Evolutionary conservation across 345 rosid species (phyloP).

Genomic region (Conringia planisiliqua): DNA sequence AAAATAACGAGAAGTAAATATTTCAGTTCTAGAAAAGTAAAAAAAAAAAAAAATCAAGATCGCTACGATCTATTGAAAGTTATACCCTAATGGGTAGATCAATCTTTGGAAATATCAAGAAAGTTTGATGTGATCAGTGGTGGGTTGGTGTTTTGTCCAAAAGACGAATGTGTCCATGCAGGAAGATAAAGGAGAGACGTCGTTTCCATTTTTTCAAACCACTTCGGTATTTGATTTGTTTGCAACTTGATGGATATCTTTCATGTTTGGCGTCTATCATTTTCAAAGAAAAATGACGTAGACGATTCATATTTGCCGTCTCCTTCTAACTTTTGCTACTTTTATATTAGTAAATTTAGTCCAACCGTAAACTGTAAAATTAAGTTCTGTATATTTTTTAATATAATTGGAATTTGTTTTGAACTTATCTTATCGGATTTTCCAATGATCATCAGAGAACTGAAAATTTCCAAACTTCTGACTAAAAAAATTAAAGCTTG

Average conservation of each 20-base stretch:
- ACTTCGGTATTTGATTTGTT: conserved; percentile 3
- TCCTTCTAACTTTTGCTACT: not conserved
- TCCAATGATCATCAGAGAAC: not conserved
- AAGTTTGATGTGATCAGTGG: not conserved
- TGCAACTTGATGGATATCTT: conserved; percentile 26
- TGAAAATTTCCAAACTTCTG: not conserved
- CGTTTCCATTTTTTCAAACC: not conserved
- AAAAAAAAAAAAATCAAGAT: no score
- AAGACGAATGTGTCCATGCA: not conserved
- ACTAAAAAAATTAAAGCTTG: no score
- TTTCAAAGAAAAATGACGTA: conserved; percentile 18
- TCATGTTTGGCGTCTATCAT: conserved; percentile 32
- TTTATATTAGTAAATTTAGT: not conserved
- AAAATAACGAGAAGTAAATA: not conserved
- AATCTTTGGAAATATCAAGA: not conserved
- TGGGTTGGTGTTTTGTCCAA: not conserved
- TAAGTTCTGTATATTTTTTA: not conserved
- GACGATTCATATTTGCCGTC: conserved; percentile 30
- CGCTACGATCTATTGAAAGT: not conserved
- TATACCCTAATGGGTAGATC: conserved; percentile 3
- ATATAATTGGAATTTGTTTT: not conserved
- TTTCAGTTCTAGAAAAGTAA: no score
- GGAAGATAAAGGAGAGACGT: conserved; percentile 8
- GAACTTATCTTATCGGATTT: not conserved
- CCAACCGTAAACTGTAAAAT: not conserved